Evolutionary conservation across 306 rosid genomes (phyloP).

Genomic region (Cicer bijugum): DNA sequence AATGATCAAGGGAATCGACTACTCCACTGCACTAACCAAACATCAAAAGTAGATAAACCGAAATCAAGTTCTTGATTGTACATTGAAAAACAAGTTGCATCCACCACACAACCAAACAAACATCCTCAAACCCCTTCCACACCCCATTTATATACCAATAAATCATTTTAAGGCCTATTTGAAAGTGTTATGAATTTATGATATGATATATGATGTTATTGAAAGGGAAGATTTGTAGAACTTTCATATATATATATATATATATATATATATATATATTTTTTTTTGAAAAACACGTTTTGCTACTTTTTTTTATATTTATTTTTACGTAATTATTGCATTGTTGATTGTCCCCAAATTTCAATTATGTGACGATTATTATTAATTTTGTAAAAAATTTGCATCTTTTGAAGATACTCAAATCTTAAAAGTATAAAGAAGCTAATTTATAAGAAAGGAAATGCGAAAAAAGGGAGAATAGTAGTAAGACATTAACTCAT

Average conservation of each 20-base stretch:
- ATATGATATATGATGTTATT: background rate
- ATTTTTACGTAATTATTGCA: background rate
- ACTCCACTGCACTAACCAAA: background rate
- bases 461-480: conserved; percentile 36
- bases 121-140: background rate
- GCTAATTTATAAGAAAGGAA: conserved; percentile 77
- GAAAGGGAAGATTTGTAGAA: background rate
- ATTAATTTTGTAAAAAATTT: conserved; percentile 27
- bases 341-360: background rate
- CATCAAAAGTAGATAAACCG: background rate
- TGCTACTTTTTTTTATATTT: background rate
- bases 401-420: conserved; percentile 65
- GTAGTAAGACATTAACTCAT: no score
- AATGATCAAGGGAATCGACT: background rate
- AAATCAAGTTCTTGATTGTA: background rate
- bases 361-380: background rate
- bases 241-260: background rate
- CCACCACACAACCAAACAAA: background rate
- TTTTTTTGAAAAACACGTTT: background rate
- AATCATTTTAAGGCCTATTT: no score
- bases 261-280: no score
- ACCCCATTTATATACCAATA: background rate
- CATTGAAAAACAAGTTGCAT: conserved; percentile 9
- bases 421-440: conserved; percentile 78
- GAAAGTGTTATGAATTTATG: conserved; percentile 5